A percentile compares a stretch with the other conserved stretches of the same genome.
phyloP scores from a whole-genome alignment of 306 rosid species.

The Quercus suber region DNA sequence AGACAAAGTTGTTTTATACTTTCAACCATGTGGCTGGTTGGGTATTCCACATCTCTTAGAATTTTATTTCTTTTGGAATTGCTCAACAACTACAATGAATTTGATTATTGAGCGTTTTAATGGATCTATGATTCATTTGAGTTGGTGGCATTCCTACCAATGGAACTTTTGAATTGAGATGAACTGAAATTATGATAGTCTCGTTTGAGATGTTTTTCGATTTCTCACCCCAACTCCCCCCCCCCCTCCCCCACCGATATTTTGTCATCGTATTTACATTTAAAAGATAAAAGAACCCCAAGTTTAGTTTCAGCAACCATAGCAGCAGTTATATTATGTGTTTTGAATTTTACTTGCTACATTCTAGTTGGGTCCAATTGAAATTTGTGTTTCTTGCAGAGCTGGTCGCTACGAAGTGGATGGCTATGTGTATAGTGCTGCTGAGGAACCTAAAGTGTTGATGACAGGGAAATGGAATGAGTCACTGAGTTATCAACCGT shows the following conservation, averaged over 20 bases:
- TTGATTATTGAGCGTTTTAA: background rate
- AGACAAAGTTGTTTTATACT: conserved; percentile 78
- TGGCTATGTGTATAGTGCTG: conserved; percentile 85
- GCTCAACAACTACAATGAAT: background rate
- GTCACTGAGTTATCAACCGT: conserved; percentile 75
- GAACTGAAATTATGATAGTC: background rate
- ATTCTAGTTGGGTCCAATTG: background rate
- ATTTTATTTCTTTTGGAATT: conserved; percentile 12
- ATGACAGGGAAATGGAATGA: conserved; percentile 97
- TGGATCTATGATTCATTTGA: background rate
- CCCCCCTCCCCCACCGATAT: no score
- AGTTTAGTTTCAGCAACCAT: background rate
- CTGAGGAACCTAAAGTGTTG: conserved; percentile 83
- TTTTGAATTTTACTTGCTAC: background rate
- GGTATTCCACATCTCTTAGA: conserved; percentile 33
- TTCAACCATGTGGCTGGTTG: conserved; percentile 99
- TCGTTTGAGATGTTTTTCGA: background rate
- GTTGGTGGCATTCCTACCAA: background rate
- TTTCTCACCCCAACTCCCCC: background rate
- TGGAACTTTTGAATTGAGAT: background rate
- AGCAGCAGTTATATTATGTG: background rate
- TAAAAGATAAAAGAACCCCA: background rate
- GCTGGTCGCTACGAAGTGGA: conserved; percentile 96
- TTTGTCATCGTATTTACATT: no score
- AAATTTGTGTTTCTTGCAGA: conserved; percentile 34